Base-by-base conservation (phyloP, 2,329 filamentous ascomycete species). In the Reticulascus tulasneorum region DNA sequence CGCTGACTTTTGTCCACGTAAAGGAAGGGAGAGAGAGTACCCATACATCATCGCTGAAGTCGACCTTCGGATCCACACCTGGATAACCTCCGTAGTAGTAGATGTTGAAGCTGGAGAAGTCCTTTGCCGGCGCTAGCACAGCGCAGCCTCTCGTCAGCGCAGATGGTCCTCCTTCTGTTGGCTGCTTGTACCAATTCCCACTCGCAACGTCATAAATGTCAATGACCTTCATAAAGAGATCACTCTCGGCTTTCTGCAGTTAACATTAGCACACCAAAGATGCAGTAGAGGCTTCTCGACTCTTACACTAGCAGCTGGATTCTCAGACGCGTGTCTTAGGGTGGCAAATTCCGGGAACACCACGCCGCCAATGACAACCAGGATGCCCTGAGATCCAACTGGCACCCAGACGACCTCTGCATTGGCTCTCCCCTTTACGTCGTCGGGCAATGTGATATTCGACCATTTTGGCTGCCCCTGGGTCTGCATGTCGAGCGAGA, bases 31-130 rank as follows among this genome's bases (percentile, higher is more conserved):
- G 63, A 0, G 85, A 86, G 10, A 93, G 66, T 16, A 89, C 82
- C 85, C 85, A 93, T 55, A 91, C 83, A 29, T 86, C 84, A 42
- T 88, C 79, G 35, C 58, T 69, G 45, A 68, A 75, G 12, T 56
- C 42, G 1, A 59, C 40, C 0, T 28, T 33, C 0, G 40, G 19
- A 37, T 71, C 39, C 6, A 79, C 46, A 0, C 75, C 78, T 38
- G 78, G 62, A 51, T 84, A 90, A 0, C 87, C 87, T 12, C 85
- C 87, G 49, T 88, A 93, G 63, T 86, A 87, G 65, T 91, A 90
- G 32, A 94, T 81, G 53, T 90, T 89, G 59, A 83, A 86, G 40
- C 82, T 88, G 9, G 83, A 85, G 22, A 69, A 71, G 52, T 89
- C 85, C 28, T 77, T 68, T 11, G 86, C 81, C 0, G 78, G 68